Conservation (phyloP, 139 green algal genomes). For the Asterochloris erici region DNA sequence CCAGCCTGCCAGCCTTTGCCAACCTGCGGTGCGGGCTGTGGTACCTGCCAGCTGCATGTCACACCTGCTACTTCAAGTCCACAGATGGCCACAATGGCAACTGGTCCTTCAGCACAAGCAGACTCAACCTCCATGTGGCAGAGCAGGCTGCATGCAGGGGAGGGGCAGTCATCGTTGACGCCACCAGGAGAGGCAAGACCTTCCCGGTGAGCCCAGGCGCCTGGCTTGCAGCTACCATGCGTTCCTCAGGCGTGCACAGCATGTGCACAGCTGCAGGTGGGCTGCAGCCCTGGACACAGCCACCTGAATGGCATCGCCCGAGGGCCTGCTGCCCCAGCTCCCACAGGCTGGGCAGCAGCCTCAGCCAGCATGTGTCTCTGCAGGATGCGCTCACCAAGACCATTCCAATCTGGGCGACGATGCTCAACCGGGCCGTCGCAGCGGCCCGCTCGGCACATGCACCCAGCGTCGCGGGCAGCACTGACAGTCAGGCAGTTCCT, state of each 20-base stretch:
- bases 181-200: slow-evolving; percentile 83
- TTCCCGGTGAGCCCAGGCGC: slow-evolving; percentile 61
- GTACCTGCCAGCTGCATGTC: slow-evolving; percentile 49
- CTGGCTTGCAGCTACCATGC: neutral
- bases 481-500: neutral
- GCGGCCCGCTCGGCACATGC: neutral
- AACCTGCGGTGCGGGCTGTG: slow-evolving; percentile 91
- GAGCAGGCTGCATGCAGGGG: slow-evolving; percentile 39
- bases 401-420: slow-evolving; percentile 87
- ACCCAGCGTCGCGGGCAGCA: neutral
- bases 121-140: slow-evolving; percentile 87
- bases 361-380: neutral
- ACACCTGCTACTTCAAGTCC: slow-evolving; percentile 93
- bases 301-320: no score
- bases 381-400: slow-evolving; percentile 93
- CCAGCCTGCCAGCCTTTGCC: slow-evolving; percentile 64
- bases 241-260: neutral
- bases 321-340: no score
- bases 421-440: slow-evolving; percentile 79
- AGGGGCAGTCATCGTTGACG: slow-evolving; percentile 86
- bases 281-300: no score
- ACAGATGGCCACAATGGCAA: slow-evolving; percentile 90
- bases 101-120: slow-evolving; percentile 78
- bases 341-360: no score
- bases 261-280: no score